A percentile compares a stretch with the other conserved stretches of the same genome.
phyloP scores from a whole-genome alignment of 2,329 filamentous ascomycete genomes.

The Beauveria varroae region DNA sequence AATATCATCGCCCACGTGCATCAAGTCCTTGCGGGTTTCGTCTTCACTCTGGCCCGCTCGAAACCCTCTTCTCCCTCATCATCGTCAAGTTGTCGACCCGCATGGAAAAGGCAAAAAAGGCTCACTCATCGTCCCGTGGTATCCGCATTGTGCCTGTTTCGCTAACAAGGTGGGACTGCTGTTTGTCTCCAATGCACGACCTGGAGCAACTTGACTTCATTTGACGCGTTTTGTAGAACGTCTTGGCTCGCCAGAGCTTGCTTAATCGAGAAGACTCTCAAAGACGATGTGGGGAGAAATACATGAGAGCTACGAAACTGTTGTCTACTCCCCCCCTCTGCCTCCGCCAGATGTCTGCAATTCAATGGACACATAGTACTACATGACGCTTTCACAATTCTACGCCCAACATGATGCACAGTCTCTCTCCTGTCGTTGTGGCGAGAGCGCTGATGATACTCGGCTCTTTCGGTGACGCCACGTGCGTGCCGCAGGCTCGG shows the following conservation, averaged over 20 bases:
- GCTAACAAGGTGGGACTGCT: neutral
- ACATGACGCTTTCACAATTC: neutral
- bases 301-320: neutral
- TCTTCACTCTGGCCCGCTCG: too few species aligned
- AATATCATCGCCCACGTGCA: too few species aligned
- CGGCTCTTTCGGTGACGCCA: neutral
- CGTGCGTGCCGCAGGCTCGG: neutral
- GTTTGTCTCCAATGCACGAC: neutral
- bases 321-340: neutral
- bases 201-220: neutral
- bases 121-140: too few species aligned
- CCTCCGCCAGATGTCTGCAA: neutral
- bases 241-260: neutral
- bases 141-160: too few species aligned
- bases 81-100: too few species aligned
- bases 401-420: neutral
- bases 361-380: neutral
- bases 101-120: too few species aligned
- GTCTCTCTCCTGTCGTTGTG: neutral
- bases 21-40: too few species aligned
- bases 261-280: neutral
- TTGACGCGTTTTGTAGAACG: neutral
- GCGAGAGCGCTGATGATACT: neutral
- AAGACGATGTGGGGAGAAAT: neutral
- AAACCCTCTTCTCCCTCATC: too few species aligned